Evolutionary conservation across 2,329 filamentous ascomycete genomes (phyloP), one percentile per base, ranked within the genome.

Genomic region (Aureobasidium uvarum): DNA sequence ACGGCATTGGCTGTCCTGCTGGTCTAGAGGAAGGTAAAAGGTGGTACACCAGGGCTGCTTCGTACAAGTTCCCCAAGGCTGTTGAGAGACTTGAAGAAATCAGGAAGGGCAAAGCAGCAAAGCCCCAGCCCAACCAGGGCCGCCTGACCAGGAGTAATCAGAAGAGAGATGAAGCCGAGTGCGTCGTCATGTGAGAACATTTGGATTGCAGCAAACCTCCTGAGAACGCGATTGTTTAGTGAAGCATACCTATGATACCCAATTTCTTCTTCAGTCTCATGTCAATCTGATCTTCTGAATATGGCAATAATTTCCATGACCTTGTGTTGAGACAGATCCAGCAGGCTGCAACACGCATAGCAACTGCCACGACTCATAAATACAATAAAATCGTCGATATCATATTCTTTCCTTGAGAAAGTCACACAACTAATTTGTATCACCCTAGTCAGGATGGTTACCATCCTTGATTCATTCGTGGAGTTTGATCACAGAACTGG

Each of bases 41-140:
- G 71, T 99, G 95, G 95, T 99, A 99, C 79, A 97, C 93, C 85
- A 85, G 94, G 76, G 93, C 95, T 78, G 95, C 95, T 96, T 94
- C 93, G 66, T 94, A 98, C 80, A 92, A 96, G 73, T 96, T 96
- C 74, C 90, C 91, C 51, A 96, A 97, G 77, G 95, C 95, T 16
- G 87, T 94, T 66, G 92, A 97, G 74, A 86, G 94, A 55, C 85
- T 99, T 5, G 94, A 98, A 74, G 95, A 98, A 70, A 84, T 99
- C 64, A 96, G 96, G 79, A 86, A 87, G 68, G 56, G 50, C 48
- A 83, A 69, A 64, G 62, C 66, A 51, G 60, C 62, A 63, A 51
- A 64, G 56, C 51, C 62, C 36, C 60, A 81, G 56, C 86, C 90
- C 68, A 91, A 90, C 74, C 86, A 87, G 64, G 91, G 93, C 72